These are phyloP conservation scores for Ogataea saltuana DNA, from an alignment of 805 yeast species.

Conservation along the genomic window DNA sequence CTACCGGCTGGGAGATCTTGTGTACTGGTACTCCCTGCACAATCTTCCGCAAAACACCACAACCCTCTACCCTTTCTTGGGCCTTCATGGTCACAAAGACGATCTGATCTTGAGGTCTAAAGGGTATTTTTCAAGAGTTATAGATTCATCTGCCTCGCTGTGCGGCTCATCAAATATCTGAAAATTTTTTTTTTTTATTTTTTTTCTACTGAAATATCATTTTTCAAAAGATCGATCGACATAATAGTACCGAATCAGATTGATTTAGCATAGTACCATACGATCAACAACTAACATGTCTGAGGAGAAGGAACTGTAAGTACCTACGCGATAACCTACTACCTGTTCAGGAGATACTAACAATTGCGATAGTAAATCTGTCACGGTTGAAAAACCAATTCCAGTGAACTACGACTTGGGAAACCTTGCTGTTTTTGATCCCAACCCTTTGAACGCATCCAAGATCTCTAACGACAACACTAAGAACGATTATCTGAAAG, in stretches of 20 bases:
- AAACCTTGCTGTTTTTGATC: constrained; percentile 84
- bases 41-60: background rate
- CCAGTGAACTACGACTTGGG: constrained; percentile 91
- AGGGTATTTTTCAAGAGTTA: constrained; percentile 10
- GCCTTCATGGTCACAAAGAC: constrained; percentile 15
- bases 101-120: constrained; percentile 4
- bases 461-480: constrained; percentile 53
- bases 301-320: constrained; percentile 23
- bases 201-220: constrained; percentile 1
- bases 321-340: background rate
- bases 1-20: constrained; percentile 15
- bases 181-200: constrained; percentile 12
- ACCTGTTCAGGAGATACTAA: constrained; percentile 5
- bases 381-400: constrained; percentile 86
- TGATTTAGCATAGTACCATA: too few relatives aligned
- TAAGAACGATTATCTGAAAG: constrained; percentile 63
- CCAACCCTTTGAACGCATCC: constrained; percentile 75
- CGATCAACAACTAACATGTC: too few relatives aligned
- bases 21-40: constrained; percentile 16
- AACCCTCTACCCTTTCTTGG: constrained; percentile 16
- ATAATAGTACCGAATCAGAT: too few relatives aligned
- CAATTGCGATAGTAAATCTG: constrained; percentile 51
- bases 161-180: constrained; percentile 12
- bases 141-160: too few relatives aligned
- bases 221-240: too few relatives aligned